A percentile compares a stretch with the other conserved stretches of the same genome.
phyloP scores from a whole-genome alignment of 1,284 basidiomycete species.

The Ustilago shanxiensis region DNA sequence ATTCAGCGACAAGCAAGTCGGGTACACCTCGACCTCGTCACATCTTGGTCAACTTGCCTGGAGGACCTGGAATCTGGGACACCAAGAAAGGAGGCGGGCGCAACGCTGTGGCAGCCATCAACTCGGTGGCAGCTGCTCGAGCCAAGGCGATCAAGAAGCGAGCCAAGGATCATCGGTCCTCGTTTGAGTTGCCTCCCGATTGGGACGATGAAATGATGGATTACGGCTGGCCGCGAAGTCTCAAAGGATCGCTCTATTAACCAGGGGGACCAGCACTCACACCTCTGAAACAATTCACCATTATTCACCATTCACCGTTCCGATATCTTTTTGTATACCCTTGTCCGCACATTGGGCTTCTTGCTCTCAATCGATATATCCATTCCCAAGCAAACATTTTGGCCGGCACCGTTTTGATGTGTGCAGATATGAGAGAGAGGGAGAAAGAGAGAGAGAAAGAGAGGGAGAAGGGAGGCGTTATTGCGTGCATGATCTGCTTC shows the following conservation, averaged over 20 bases:
- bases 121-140: constrained; percentile 43
- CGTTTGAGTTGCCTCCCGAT: constrained; percentile 39
- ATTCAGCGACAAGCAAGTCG: constrained; percentile 44
- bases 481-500: no score
- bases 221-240: constrained; percentile 51
- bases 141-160: constrained; percentile 53
- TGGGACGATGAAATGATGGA: constrained; percentile 52
- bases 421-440: no score
- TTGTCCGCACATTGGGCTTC: neutral
- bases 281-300: no score
- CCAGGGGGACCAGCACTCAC: no score
- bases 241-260: constrained; percentile 54
- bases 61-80: constrained; percentile 55
- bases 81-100: constrained; percentile 51
- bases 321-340: constrained; percentile 3
- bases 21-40: constrained; percentile 50
- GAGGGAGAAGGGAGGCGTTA: no score
- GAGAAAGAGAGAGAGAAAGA: no score
- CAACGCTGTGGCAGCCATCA: constrained; percentile 51
- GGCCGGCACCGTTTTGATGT: no score
- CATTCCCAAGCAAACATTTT: neutral
- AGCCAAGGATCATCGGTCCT: constrained; percentile 24
- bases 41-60: constrained; percentile 51
- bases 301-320: neutral
- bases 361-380: neutral